These are phyloP conservation scores for Lasiosphaeria miniovina DNA, from an alignment of 495 filamentous ascomycete species.

Conservation along the genomic window DNA sequence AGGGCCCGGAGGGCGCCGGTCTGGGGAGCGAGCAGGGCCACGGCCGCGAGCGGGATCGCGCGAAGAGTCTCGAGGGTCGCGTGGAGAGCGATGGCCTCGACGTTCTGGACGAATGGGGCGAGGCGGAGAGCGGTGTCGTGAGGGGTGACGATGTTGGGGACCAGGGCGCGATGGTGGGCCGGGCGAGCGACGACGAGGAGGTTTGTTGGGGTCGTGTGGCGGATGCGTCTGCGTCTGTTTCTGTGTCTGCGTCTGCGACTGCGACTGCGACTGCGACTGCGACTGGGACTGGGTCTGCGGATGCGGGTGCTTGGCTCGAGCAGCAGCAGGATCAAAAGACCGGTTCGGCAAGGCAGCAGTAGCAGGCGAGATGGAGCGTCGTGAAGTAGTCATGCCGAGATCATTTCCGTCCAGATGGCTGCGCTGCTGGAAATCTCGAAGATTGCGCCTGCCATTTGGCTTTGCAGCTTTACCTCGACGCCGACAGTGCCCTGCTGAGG, in stretches of 20 bases:
- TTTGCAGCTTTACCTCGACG: slow-evolving; percentile 31
- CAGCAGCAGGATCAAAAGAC: slow-evolving; percentile 18
- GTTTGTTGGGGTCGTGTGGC: slow-evolving; percentile 9
- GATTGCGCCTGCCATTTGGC: slow-evolving; percentile 34
- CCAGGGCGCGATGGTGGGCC: slow-evolving; percentile 13
- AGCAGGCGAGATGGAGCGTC: slow-evolving; percentile 29
- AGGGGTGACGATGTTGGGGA: slow-evolving; percentile 19
- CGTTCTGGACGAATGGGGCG: slow-evolving; percentile 28
- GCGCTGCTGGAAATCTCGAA: slow-evolving; percentile 22
- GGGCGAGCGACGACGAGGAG: slow-evolving; percentile 10
- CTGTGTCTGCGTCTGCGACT: slow-evolving; percentile 8
- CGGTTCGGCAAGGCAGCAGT: slow-evolving; percentile 31
- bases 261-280: slow-evolving; percentile 11
- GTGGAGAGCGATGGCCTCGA: slow-evolving; percentile 27
- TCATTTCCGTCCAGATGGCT: slow-evolving; percentile 29
- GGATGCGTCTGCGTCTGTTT: slow-evolving; percentile 10
- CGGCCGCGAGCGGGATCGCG: slow-evolving; percentile 33
- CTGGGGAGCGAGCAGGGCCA: slow-evolving; percentile 27
- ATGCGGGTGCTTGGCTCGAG: slow-evolving; percentile 4
- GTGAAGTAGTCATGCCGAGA: slow-evolving; percentile 40
- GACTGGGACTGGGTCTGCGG: slow-evolving; percentile 11
- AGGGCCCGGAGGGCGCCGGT: slow-evolving; percentile 20
- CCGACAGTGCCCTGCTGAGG: slow-evolving; percentile 21
- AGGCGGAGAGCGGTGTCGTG: slow-evolving; percentile 34
- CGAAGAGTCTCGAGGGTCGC: slow-evolving; percentile 28